phyloP scores from a whole-genome alignment of 2,329 filamentous ascomycete genomes.

The Ceratocystis papillata region DNA sequence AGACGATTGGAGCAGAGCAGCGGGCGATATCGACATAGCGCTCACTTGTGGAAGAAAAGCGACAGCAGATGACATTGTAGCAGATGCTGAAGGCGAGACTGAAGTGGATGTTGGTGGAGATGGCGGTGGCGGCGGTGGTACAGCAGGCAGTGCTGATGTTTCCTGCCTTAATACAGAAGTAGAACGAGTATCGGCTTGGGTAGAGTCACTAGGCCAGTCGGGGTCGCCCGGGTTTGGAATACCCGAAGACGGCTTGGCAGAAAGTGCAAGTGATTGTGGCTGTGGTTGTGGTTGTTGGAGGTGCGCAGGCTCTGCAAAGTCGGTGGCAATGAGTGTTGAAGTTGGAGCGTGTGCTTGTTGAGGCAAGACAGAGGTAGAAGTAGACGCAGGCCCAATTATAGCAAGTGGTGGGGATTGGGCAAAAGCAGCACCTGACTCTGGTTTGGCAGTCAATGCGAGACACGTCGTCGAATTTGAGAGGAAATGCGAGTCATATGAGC shows the following conservation, averaged over 20 bases:
- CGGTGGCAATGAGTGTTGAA: not conserved
- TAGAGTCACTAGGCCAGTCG: conserved; percentile 20
- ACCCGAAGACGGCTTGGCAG: not conserved
- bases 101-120: not conserved
- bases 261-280: not conserved
- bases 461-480: not conserved
- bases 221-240: not conserved
- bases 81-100: not conserved
- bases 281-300: not conserved
- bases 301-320: not conserved
- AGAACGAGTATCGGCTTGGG: not conserved
- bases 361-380: conserved; percentile 4
- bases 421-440: not conserved
- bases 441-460: not conserved
- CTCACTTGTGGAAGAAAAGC: conserved; percentile 9
- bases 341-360: not conserved
- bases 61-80: conserved; percentile 2
- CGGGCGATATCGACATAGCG: conserved; percentile 6
- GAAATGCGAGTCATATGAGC: not conserved
- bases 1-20: not conserved
- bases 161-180: not conserved
- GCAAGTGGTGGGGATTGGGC: not conserved
- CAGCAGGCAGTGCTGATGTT: not conserved
- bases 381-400: conserved; percentile 4
- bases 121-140: not conserved